Evolutionary conservation across 768 basidiomycete genomes (phyloP), one percentile per base, ranked within the genome.

Genomic region (Auriscalpium vulgare): DNA sequence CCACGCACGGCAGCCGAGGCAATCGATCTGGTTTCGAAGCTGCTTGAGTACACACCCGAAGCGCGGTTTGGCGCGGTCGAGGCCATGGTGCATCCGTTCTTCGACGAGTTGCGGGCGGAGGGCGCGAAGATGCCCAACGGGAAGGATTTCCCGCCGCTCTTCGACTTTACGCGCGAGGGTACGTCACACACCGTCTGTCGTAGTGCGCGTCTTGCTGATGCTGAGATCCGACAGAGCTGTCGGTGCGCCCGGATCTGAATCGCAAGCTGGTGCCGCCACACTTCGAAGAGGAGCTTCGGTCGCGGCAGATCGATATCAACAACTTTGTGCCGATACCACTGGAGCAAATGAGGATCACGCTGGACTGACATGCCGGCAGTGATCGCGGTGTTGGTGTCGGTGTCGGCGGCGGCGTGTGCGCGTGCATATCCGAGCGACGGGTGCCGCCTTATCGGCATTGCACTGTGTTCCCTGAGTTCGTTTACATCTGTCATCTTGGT

Each of bases 41-140:
- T 99, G 59, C 78, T 99, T 64, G 95, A 98, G 68, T 99, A 99
- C 75, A 99, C 97, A n/a, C 97, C 97, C 9, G 87, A 87, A 47
- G 87, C 91, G 36, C 87, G 97, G 52, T 71, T 95, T 72, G 91
- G 88, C 63, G 88, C 93, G 2, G 80, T 93, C 64, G 87, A 92
- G 71, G 89, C 90, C 23, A 92, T 95, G 92, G 79, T 91, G 60
- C 86, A 95, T 68, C 85, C 90, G 29, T 95, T 98, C 87, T 99
- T 99, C 70, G 95, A 98, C 68, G 97, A 99, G 73, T 72, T 99
- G 64, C 84, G 92, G 60, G 80, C 79, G 45, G 91, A 95, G 67
- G 93, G 91, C 0, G 88, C 91, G 47, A 83, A 85, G 72, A 91
- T 99, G 91, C 94, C 95, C 8, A 97, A 95, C 63, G 95, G 97